phyloP scores from a whole-genome alignment of 2,329 filamentous ascomycete genomes.

The Scleromitrula shiraiana region DNA sequence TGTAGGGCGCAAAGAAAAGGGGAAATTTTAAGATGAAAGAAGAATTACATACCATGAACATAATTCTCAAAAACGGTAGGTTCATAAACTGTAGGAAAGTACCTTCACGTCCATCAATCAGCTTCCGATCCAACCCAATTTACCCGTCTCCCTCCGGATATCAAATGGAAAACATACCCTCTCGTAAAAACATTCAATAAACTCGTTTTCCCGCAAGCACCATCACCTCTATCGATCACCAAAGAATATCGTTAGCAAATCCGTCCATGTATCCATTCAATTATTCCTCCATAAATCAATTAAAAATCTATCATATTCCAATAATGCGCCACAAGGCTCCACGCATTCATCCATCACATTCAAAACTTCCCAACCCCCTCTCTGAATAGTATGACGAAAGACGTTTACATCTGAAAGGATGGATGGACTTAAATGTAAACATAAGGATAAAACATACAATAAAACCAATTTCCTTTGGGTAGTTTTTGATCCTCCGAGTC shows the following conservation, averaged over 20 bases:
- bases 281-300: no score
- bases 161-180: constrained; percentile 73
- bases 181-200: constrained; percentile 96
- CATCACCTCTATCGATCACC: constrained; percentile 63
- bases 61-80: constrained; percentile 99
- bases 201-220: constrained; percentile 95
- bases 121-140: no score
- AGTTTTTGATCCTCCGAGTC: constrained; percentile 49
- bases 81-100: constrained; percentile 97
- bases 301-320: no score
- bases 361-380: not conserved
- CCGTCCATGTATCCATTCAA: no score
- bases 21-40: not conserved
- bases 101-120: constrained; percentile 44
- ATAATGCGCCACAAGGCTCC: no score
- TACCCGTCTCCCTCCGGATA: no score
- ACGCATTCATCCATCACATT: constrained; percentile 1
- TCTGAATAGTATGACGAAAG: not conserved
- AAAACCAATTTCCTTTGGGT: constrained; percentile 70
- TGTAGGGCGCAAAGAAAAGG: not conserved
- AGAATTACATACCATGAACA: constrained; percentile 70
- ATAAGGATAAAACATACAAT: constrained; percentile 42
- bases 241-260: constrained; percentile 13
- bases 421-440: not conserved
- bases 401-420: no score